These are phyloP conservation scores for Oryza longistaminata DNA, from an alignment of 176 grass and related monocot genomes.

Conservation along the genomic window DNA sequence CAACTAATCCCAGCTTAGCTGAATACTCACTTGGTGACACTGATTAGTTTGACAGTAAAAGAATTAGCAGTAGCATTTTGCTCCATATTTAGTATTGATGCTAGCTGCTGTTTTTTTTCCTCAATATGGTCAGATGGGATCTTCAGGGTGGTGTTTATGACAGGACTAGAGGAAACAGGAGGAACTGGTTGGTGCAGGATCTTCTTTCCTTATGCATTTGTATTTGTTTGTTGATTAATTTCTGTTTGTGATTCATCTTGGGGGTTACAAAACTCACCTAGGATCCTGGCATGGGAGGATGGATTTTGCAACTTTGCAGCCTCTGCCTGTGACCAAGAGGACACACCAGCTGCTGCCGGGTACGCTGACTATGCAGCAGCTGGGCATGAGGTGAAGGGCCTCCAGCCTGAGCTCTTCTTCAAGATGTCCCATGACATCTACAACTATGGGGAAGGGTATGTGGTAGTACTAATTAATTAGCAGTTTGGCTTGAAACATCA, in stretches of 20 bases:
- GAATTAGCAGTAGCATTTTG: neutral
- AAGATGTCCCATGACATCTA: conserved; percentile 86
- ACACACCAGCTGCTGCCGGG: conserved; percentile 20
- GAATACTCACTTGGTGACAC: neutral
- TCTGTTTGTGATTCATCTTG: conserved; percentile 25
- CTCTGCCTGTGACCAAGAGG: conserved; percentile 47
- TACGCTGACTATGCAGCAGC: conserved; percentile 39
- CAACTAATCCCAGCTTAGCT: neutral
- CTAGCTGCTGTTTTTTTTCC: neutral
- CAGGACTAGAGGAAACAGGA: conserved; percentile 81
- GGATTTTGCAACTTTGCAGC: conserved; percentile 90
- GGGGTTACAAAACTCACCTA: conserved; percentile 27
- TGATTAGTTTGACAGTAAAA: neutral
- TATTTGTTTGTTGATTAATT: neutral
- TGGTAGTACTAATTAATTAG: neutral
- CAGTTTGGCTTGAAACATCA: neutral
- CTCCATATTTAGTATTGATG: neutral
- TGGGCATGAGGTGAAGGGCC: conserved; percentile 46
- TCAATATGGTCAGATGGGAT: conserved; percentile 68
- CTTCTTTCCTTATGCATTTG: neutral
- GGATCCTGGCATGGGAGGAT: conserved; percentile 95
- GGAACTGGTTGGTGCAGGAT: conserved; percentile 61
- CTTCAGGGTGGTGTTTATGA: conserved; percentile 72
- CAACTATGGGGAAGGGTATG: conserved; percentile 75
- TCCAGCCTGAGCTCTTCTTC: conserved; percentile 77